These are phyloP conservation scores for Begonia fuchsioides DNA, from an alignment of 306 rosid species.

Conservation along the genomic window DNA sequence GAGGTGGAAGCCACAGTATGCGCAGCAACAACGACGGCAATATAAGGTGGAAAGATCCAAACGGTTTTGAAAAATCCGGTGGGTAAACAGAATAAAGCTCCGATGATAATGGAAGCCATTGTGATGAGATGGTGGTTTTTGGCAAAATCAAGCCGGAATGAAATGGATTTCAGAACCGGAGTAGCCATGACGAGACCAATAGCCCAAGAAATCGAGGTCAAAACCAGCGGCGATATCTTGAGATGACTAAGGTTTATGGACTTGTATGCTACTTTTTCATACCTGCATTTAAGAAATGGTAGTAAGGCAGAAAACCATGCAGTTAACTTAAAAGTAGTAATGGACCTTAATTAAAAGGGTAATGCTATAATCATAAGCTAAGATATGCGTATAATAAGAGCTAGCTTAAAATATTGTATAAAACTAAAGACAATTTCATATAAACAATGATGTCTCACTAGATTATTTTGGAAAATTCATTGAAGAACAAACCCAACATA, in stretches of 20 bases:
- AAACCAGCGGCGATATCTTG: constrained; percentile 36
- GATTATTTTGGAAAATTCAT: too few relatives aligned
- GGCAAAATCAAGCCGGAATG: constrained; percentile 57
- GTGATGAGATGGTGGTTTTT: constrained; percentile 32
- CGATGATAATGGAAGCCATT: constrained; percentile 33
- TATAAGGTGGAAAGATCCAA: constrained; percentile 53
- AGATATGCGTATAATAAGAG: too few relatives aligned
- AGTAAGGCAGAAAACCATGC: too few relatives aligned
- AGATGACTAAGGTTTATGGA: constrained; percentile 18
- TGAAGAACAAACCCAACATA: too few relatives aligned
- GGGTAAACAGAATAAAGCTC: constrained; percentile 65
- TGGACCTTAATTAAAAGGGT: too few relatives aligned
- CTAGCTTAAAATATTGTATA: too few relatives aligned
- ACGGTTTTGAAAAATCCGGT: constrained; percentile 47
- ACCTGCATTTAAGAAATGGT: constrained; percentile 28
- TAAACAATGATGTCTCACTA: too few relatives aligned
- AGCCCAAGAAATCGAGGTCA: constrained; percentile 84
- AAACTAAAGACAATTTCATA: too few relatives aligned
- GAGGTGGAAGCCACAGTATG: constrained; percentile 43
- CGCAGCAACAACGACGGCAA: constrained; percentile 39
- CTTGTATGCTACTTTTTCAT: constrained; percentile 33
- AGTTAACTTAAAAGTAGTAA: too few relatives aligned
- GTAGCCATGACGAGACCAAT: constrained; percentile 46
- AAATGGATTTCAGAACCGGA: constrained; percentile 39
- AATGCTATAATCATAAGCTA: too few relatives aligned